These are phyloP conservation scores for Dunaliella sp. DNA, from an alignment of 139 green algal genomes.

Conservation along the genomic window DNA sequence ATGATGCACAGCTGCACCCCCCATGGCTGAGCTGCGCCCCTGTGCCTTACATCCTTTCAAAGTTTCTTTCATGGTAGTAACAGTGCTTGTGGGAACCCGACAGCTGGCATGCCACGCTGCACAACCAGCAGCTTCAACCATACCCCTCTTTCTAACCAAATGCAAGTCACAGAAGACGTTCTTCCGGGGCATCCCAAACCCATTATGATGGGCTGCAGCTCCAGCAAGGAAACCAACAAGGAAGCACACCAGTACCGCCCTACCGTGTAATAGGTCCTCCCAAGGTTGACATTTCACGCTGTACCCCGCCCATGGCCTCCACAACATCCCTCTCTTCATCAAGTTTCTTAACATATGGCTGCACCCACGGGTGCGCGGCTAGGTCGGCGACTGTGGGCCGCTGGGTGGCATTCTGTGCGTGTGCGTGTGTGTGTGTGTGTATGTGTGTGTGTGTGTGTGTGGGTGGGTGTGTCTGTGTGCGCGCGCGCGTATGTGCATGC, in stretches of 20 bases:
- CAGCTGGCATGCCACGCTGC: neutral
- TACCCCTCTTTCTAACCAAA: too few relatives aligned
- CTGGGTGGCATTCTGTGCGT: constrained; percentile 22
- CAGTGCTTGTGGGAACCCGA: neutral
- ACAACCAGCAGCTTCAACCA: too few relatives aligned
- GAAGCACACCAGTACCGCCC: too few relatives aligned
- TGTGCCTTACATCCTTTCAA: too few relatives aligned
- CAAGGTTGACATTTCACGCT: neutral
- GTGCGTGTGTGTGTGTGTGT: neutral
- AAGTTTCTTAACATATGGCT: constrained; percentile 10
- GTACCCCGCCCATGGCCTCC: neutral
- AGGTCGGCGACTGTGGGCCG: constrained; percentile 21
- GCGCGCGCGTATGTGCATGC: neutral
- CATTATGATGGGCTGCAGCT: too few relatives aligned
- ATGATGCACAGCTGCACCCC: too few relatives aligned
- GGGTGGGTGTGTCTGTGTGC: neutral
- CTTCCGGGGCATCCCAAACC: too few relatives aligned
- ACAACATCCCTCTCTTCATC: neutral
- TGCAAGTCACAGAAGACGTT: too few relatives aligned
- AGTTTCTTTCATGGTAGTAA: too few relatives aligned
- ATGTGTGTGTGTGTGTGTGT: neutral
- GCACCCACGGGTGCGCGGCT: constrained; percentile 21
- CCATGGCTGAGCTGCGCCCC: too few relatives aligned
- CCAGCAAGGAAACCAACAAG: too few relatives aligned
- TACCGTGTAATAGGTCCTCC: neutral